A percentile compares a stretch with the other conserved stretches of the same genome.
These are phyloP conservation scores for Vararia minispora DNA, from an alignment of 768 basidiomycete species.

Conservation along the genomic window DNA sequence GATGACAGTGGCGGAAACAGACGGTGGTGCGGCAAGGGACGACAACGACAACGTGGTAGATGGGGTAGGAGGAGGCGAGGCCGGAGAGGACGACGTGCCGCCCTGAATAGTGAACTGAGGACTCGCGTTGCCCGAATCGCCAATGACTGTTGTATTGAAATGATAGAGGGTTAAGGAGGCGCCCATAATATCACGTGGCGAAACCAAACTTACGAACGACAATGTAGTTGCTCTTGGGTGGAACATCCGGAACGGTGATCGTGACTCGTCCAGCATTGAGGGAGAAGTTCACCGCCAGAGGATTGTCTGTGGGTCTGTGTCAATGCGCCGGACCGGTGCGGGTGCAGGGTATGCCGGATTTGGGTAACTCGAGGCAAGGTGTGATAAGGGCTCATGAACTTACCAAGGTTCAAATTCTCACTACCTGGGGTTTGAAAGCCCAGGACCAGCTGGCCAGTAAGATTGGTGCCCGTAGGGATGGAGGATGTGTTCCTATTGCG, in stretches of 20 bases:
- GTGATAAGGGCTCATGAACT: slow-evolving; percentile 17
- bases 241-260: slow-evolving; percentile 27
- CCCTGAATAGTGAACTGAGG: slow-evolving; percentile 24
- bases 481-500: slow-evolving; percentile 16
- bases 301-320: slow-evolving; percentile 21
- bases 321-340: no score
- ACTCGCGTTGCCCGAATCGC: slow-evolving; percentile 37
- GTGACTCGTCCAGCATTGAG: slow-evolving; percentile 24
- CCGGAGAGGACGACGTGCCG: neutral
- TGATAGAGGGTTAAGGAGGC: neutral
- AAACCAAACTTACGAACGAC: slow-evolving; percentile 30
- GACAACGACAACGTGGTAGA: no score
- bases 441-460: slow-evolving; percentile 33
- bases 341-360: no score
- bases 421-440: slow-evolving; percentile 26
- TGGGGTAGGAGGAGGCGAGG: neutral
- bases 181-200: neutral
- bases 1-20: no score
- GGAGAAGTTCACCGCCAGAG: slow-evolving; percentile 25
- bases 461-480: slow-evolving; percentile 28
- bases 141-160: slow-evolving; percentile 27
- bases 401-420: slow-evolving; percentile 40
- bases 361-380: no score
- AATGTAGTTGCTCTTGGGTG: slow-evolving; percentile 22
- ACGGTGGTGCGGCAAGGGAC: no score